Evolutionary conservation across 1,284 basidiomycete genomes (phyloP), one percentile per base, ranked within the genome.

Genomic region (Heliocybe sulcata): DNA sequence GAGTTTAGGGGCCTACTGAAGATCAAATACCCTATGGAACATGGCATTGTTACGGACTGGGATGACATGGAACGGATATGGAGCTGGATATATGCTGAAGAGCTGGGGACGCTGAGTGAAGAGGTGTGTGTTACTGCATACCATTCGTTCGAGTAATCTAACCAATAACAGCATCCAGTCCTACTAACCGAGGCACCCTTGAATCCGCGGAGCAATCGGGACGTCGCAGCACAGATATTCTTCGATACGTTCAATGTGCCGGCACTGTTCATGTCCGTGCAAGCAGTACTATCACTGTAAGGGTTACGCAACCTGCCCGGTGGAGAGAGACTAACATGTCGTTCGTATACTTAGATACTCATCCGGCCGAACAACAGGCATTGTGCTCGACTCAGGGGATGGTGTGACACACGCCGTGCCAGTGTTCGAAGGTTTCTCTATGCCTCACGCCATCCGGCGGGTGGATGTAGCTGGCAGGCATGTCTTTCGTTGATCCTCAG

Each of bases 201-300:
- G 55, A 98, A 98, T 70, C 95, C 95, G 57, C 83, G 94, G 62
- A 87, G 85, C 66, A 98, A 98, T 72, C 85, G 95, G 59, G 95
- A 98, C 68, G 80, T 93, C 51, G 94, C 95, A 19, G 95, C 95
- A 8, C 94, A 98, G 71, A 96, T 98, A 74, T 97, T 98, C 73
- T 98, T 98, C 71, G 95, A 98, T 67, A 98, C 95, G 2, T 98
- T 98, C 83, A 99, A 99, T 69, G 97, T 99, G 19, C 97, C 97
- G 20, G 97, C 97, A 8, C 76, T 99, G 58, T 99, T 94, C 74
- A 96, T 92, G 16, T 95, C 92, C 51, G 92, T 99, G 2, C 97
- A 99, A 74, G 97, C 97, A 25, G 96, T 99, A 20, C 76, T 99
- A 55, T 94, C 94, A 61, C 73, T 99, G 93, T 97, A 67, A 69